phyloP scores from a whole-genome alignment of 768 basidiomycete genomes.

The Coprinellus micaceus region DNA sequence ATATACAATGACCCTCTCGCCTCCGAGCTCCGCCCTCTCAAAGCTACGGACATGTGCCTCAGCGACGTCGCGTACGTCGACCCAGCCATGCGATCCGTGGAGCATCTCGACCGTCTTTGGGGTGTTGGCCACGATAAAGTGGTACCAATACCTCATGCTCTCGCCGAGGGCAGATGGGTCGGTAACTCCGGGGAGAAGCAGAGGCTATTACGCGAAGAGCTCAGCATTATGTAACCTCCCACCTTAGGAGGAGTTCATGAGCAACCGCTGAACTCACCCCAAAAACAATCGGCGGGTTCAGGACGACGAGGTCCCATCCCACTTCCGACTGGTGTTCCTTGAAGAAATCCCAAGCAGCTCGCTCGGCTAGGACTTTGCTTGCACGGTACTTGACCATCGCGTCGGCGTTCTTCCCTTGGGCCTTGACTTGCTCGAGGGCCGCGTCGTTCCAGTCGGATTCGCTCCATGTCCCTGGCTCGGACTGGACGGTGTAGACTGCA shows the following conservation, averaged over 20 bases:
- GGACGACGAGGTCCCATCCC: not conserved
- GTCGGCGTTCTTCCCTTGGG: not conserved
- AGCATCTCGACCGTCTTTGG: not conserved
- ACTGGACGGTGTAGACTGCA: not conserved
- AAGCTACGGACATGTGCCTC: slow-evolving; percentile 51
- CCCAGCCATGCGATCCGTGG: not conserved
- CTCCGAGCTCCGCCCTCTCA: slow-evolving; percentile 43
- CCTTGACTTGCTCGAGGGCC: not conserved
- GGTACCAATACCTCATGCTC: slow-evolving; percentile 2
- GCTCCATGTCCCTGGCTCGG: not conserved
- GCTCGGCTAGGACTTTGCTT: slow-evolving; percentile 6
- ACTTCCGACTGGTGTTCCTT: not conserved
- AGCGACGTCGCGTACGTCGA: slow-evolving; percentile 33
- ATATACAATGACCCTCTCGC: slow-evolving; percentile 49
- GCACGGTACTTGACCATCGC: slow-evolving; percentile 7
- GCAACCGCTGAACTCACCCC: not conserved
- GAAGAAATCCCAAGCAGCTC: slow-evolving; percentile 1
- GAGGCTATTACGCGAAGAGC: too few relatives aligned
- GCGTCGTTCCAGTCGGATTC: slow-evolving; percentile 8
- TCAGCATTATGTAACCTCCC: too few relatives aligned
- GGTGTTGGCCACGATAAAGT: not conserved
- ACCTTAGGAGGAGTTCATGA: not conserved
- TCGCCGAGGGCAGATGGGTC: not conserved
- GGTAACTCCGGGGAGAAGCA: too few relatives aligned
- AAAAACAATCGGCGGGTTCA: not conserved